Conservation (phyloP, 495 filamentous ascomycete species). For the Parachaetomium inaequale region DNA sequence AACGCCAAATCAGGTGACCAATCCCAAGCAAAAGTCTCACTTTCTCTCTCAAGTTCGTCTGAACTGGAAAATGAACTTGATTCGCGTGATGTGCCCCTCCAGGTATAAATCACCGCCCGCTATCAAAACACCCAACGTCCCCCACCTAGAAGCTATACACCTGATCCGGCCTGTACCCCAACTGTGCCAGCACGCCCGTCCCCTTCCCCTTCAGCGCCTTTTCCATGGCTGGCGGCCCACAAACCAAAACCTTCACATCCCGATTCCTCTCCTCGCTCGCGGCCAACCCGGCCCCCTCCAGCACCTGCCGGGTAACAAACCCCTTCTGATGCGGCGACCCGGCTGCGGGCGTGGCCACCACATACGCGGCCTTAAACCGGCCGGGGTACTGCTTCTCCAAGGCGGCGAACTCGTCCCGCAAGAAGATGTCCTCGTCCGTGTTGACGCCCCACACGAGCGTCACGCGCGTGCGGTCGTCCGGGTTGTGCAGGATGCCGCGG, state of each 20-base stretch:
- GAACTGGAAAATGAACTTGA: background rate
- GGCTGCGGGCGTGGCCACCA: conserved; percentile 49
- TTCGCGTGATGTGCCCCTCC: background rate
- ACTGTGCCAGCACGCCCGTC: conserved; percentile 45
- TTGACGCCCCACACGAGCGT: conserved; percentile 65
- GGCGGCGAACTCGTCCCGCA: conserved; percentile 51
- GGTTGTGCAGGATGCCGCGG: conserved; percentile 59
- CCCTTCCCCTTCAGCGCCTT: conserved; percentile 45
- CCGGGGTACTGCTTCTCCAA: conserved; percentile 53
- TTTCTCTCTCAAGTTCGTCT: no score
- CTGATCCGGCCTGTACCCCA: conserved; percentile 55
- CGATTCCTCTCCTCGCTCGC: conserved; percentile 31
- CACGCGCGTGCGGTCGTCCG: conserved; percentile 58
- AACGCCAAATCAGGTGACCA: background rate
- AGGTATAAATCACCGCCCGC: background rate
- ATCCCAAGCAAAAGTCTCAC: background rate
- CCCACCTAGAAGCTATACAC: conserved; percentile 50
- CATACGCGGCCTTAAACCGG: conserved; percentile 58
- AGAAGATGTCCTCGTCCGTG: conserved; percentile 57
- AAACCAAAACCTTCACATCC: conserved; percentile 61
- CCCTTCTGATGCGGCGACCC: conserved; percentile 49
- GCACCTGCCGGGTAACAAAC: conserved; percentile 52
- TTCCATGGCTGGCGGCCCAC: conserved; percentile 63
- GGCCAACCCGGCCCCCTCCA: conserved; percentile 46
- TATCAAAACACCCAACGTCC: background rate